These are phyloP conservation scores for Phytophthora cryptogea DNA, from an alignment of 352 stramenopile species.

Conservation along the genomic window DNA sequence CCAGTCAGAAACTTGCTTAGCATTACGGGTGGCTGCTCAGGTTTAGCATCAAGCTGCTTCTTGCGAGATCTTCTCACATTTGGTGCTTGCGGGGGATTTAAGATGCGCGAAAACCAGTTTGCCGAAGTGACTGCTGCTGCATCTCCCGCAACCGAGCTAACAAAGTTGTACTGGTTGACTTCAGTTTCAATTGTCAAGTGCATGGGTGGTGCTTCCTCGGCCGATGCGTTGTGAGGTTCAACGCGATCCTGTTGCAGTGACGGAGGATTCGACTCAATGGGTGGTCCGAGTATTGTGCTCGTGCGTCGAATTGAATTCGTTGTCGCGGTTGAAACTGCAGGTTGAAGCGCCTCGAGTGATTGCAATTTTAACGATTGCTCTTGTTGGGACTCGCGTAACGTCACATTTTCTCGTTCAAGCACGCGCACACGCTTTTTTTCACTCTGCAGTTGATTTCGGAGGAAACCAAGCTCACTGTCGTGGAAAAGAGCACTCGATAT, in stretches of 20 bases:
- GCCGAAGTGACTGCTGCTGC: not conserved
- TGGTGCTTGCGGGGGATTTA: slow-evolving; percentile 16
- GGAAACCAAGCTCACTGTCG: slow-evolving; percentile 51
- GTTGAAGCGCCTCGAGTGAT: slow-evolving; percentile 37
- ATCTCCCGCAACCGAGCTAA: not conserved
- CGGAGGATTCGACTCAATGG: not conserved
- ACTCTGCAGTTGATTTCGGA: slow-evolving; percentile 61
- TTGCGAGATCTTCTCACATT: slow-evolving; percentile 18
- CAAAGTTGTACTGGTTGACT: slow-evolving; percentile 29
- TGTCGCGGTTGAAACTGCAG: slow-evolving; percentile 14
- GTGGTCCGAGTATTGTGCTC: not conserved
- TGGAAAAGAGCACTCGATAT: slow-evolving; percentile 55
- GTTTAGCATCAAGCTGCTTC: slow-evolving; percentile 20
- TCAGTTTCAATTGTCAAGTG: slow-evolving; percentile 10
- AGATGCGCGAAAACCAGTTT: slow-evolving; percentile 32
- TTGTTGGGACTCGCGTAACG: slow-evolving; percentile 50
- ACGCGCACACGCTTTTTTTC: slow-evolving; percentile 67
- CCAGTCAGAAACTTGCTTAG: slow-evolving; percentile 40
- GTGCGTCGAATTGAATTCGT: not conserved
- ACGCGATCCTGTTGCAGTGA: not conserved
- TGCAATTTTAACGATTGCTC: slow-evolving; percentile 61
- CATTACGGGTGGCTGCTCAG: not conserved
- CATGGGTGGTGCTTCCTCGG: slow-evolving; percentile 6
- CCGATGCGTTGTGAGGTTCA: not conserved
- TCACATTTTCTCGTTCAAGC: slow-evolving; percentile 62